Percentiles rank a stretch among this genome's conserved stretches.
Evolutionary conservation across 331 rosid species (phyloP).

Genomic region (Acacia pycnantha): DNA sequence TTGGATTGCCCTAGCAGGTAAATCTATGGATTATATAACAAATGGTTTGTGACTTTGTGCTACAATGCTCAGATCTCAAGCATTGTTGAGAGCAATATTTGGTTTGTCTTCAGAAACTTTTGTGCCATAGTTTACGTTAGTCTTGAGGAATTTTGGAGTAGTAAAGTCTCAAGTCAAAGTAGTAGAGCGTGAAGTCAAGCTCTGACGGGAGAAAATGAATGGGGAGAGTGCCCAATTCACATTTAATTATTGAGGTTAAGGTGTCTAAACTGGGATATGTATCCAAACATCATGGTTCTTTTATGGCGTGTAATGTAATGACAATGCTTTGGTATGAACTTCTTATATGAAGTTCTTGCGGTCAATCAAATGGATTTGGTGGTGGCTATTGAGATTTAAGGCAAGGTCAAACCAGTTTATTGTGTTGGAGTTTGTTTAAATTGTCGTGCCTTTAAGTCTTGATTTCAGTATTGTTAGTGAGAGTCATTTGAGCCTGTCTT

Average conservation of each 20-base stretch:
- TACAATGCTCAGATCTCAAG: background rate
- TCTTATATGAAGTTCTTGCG: background rate
- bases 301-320: background rate
- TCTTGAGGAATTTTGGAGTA: background rate
- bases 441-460: background rate
- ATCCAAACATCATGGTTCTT: background rate
- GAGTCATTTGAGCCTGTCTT: background rate
- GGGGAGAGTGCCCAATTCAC: background rate
- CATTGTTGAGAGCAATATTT: background rate
- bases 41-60: conserved; percentile 1
- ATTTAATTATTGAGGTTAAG: background rate
- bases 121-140: background rate
- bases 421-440: background rate
- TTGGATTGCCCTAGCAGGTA: background rate
- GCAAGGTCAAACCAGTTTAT: background rate
- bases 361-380: background rate
- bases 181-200: background rate
- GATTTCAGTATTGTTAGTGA: background rate
- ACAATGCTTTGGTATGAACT: background rate
- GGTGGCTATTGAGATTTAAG: background rate
- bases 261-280: background rate
- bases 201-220: background rate
- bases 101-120: background rate
- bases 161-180: background rate
- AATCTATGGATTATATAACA: background rate